Base-by-base conservation (phyloP, 1,284 basidiomycete genomes). In the Ceratobasidium sp. region DNA sequence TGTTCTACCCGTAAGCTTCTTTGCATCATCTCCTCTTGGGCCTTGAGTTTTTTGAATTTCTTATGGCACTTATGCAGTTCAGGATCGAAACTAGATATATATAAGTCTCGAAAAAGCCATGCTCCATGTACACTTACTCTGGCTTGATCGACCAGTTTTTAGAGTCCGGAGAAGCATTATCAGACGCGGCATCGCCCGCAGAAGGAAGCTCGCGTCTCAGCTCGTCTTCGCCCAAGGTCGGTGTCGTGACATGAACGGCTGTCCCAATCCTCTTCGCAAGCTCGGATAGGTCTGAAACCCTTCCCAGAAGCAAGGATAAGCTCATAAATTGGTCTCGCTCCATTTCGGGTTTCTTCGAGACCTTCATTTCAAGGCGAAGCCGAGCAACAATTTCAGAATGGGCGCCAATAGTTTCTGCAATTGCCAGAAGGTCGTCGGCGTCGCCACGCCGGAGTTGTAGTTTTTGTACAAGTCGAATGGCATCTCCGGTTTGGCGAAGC, bases 391-490 rank as follows among this genome's bases (percentile, higher is more conserved):
- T 85, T 13, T 80, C 79, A 16, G 81, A 76, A 91, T 92, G 93
- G 19, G 84, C 81, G 9, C 81, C 82, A 71, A 93, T 88, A 2
- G 90, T 89, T 37, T 84, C 84, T 75, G 86, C 87, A 56, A 95
- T 85, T 1, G 88, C 83, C 16, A 88, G 81, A 19, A 95, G 83
- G 79, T 95, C 94, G 71, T 82, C 84, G 13, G 87, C 83, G 75
- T 89, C 88, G 19, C 93, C 93, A 75, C 89, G 86, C 5, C 90
- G 86, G 2, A 92, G 85, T 9, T 91, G 82, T 79, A 97, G 92
- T 73, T 88, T 89, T 80, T 98, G 95, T 13, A 94, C 85, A 71
- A 94, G 87, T 16, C 95, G 90, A 62, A 88, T 87, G 1, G 89
- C 86, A 81, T 98, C 96, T 75, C 90, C 91, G 1, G 89, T 81